phyloP scores from a whole-genome alignment of 305 asterid genomes.

The Andrographis paniculata region DNA sequence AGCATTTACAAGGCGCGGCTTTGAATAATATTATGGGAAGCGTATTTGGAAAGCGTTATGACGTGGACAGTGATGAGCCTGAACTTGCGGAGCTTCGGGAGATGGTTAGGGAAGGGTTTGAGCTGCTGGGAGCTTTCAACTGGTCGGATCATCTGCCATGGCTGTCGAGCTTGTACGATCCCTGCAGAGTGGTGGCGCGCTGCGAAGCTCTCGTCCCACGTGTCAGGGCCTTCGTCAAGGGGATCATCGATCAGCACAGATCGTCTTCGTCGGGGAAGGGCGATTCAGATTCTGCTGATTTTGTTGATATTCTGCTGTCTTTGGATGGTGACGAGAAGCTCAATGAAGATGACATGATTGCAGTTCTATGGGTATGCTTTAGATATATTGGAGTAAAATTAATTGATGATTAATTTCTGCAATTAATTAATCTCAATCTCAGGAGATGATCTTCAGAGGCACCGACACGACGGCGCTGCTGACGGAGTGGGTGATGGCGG shows the following conservation, averaged over 20 bases:
- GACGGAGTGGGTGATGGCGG: constrained; percentile 68
- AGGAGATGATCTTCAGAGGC: constrained; percentile 85
- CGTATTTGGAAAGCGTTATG: constrained; percentile 47
- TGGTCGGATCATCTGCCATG: constrained; percentile 43
- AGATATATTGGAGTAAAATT: too few relatives aligned
- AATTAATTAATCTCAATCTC: not conserved
- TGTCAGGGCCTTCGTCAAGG: constrained; percentile 25
- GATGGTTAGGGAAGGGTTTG: constrained; percentile 50
- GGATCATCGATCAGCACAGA: constrained; percentile 25
- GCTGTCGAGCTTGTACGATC: constrained; percentile 31
- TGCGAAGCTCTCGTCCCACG: constrained; percentile 36
- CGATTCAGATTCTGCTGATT: constrained; percentile 23
- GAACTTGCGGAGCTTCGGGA: constrained; percentile 26
- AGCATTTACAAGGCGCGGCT: constrained; percentile 33
- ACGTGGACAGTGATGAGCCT: constrained; percentile 2
- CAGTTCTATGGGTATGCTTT: constrained; percentile 50
- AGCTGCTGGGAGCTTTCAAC: constrained; percentile 45
- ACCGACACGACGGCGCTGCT: constrained; percentile 69
- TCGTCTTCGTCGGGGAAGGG: too few relatives aligned
- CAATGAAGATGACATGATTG: constrained; percentile 40
- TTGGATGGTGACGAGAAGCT: constrained; percentile 45
- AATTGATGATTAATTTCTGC: too few relatives aligned
- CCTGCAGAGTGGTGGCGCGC: constrained; percentile 18
- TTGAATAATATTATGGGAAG: constrained; percentile 41
- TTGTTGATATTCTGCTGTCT: constrained; percentile 39